A percentile compares a stretch with the other conserved stretches of the same genome.
Conservation (phyloP, 1,284 basidiomycete species). For the Schizophyllum commune region DNA sequence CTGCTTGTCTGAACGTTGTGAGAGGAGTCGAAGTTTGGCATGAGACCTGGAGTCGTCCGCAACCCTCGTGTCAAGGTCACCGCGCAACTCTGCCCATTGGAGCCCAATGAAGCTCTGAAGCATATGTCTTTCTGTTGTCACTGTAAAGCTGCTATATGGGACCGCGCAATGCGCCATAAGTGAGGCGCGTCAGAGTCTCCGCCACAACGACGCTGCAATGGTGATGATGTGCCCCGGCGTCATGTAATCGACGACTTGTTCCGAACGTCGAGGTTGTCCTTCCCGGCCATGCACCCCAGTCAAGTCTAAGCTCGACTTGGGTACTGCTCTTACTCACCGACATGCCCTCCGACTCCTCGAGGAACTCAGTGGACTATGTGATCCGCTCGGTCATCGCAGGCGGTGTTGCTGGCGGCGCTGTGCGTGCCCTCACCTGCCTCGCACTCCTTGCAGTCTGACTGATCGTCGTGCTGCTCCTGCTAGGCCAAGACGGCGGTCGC, state of each 20-base stretch:
- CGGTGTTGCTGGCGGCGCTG: slow-evolving; percentile 89
- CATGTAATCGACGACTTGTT: background rate
- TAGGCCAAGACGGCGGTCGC: slow-evolving; percentile 97
- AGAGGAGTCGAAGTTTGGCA: background rate
- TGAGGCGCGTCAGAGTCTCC: too few species aligned
- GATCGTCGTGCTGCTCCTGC: slow-evolving; percentile 7
- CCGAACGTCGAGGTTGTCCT: background rate
- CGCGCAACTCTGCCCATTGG: too few species aligned
- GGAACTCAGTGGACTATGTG: slow-evolving; percentile 55
- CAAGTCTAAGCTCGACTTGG: too few species aligned
- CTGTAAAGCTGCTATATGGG: too few species aligned
- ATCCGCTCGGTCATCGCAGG: slow-evolving; percentile 83
- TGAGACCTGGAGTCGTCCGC: too few species aligned
- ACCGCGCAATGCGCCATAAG: too few species aligned
- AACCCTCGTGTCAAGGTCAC: too few species aligned
- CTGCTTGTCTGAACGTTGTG: background rate
- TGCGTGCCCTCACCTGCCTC: slow-evolving; percentile 35
- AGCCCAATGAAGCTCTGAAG: too few species aligned
- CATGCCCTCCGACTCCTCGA: background rate
- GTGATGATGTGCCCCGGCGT: background rate
- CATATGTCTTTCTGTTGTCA: too few species aligned
- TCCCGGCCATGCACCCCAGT: background rate
- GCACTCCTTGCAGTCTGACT: slow-evolving; percentile 7
- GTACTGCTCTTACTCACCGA: too few species aligned
- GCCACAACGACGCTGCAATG: too few species aligned